Evolutionary conservation across 129 eudicot species (phyloP).

Genomic region (Calendula officinalis): DNA sequence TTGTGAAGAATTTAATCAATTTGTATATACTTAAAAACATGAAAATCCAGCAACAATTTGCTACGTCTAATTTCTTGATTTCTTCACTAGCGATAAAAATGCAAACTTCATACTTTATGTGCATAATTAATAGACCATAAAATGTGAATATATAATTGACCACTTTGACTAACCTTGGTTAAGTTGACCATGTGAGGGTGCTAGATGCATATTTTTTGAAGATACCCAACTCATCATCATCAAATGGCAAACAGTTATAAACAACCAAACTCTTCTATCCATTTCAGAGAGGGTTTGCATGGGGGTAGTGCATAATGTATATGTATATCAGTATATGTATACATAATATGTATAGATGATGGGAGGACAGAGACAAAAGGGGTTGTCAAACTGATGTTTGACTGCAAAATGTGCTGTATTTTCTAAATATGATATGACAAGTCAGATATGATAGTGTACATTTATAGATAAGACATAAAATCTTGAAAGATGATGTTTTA

Average conservation of each 20-base stretch:
- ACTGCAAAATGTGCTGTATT: conserved; percentile 17
- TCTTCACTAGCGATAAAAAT: too few relatives aligned
- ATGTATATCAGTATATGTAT: neutral
- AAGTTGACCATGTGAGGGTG: conserved; percentile 17
- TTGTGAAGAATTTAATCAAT: too few relatives aligned
- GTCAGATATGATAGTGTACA: conserved; percentile 14
- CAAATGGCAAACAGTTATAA: conserved; percentile 17
- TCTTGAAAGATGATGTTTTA: conserved; percentile 25
- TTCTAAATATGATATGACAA: conserved; percentile 22
- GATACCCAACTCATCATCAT: conserved; percentile 25
- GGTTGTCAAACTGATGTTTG: conserved; percentile 33
- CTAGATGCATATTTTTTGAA: conserved; percentile 25
- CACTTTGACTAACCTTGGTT: conserved; percentile 26
- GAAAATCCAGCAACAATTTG: too few relatives aligned
- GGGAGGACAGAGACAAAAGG: conserved; percentile 19
- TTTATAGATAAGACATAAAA: conserved; percentile 6
- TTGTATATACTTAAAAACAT: too few relatives aligned
- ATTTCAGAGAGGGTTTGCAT: conserved; percentile 4
- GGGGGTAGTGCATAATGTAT: neutral
- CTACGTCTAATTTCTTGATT: too few relatives aligned
- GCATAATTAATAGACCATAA: too few relatives aligned
- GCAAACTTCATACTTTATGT: too few relatives aligned
- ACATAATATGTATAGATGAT: conserved; percentile 9
- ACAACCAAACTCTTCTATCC: conserved; percentile 27
- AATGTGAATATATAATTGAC: too few relatives aligned